These are phyloP conservation scores for Jimgerdemannia flammicorona DNA, from an alignment of 192 early-diverging fungal genomes.

Conservation along the genomic window DNA sequence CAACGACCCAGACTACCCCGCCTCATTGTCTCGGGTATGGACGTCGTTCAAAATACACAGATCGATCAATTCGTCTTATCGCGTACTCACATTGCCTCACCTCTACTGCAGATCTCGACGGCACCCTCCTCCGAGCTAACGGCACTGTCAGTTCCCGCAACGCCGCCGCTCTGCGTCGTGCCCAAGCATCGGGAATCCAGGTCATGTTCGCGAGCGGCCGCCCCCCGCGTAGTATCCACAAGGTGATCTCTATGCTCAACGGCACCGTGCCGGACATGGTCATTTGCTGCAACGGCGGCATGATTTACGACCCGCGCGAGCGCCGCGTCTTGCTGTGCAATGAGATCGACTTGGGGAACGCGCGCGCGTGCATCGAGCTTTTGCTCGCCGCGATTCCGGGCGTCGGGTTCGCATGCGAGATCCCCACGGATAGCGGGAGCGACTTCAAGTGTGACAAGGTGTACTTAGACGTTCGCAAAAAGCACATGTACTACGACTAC, in stretches of 20 bases:
- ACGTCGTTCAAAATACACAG: no score
- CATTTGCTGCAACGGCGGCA: constrained; percentile 39
- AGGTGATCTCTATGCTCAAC: constrained; percentile 33
- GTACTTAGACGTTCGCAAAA: constrained; percentile 1
- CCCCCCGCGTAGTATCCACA: constrained; percentile 33
- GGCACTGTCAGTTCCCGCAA: constrained; percentile 28
- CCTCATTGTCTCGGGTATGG: neutral
- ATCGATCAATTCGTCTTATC: no score
- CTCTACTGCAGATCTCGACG: constrained; percentile 27
- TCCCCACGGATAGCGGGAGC: constrained; percentile 8
- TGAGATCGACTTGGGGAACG: constrained; percentile 4
- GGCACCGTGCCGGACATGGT: constrained; percentile 35
- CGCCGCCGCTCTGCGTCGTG: constrained; percentile 17
- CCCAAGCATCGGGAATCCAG: constrained; percentile 22
- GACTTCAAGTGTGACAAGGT: constrained; percentile 10
- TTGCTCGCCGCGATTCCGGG: neutral
- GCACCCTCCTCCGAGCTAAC: constrained; percentile 33
- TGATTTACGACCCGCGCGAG: constrained; percentile 24
- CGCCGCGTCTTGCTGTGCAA: constrained; percentile 6
- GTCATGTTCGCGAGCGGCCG: constrained; percentile 42
- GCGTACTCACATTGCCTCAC: no score
- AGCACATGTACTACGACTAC: constrained; percentile 10
- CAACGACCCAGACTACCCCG: neutral
- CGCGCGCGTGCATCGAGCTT: constrained; percentile 1
- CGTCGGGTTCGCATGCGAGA: constrained; percentile 9